Base-by-base conservation (phyloP, 805 yeast genomes). In the Myxozyma sirexii region DNA sequence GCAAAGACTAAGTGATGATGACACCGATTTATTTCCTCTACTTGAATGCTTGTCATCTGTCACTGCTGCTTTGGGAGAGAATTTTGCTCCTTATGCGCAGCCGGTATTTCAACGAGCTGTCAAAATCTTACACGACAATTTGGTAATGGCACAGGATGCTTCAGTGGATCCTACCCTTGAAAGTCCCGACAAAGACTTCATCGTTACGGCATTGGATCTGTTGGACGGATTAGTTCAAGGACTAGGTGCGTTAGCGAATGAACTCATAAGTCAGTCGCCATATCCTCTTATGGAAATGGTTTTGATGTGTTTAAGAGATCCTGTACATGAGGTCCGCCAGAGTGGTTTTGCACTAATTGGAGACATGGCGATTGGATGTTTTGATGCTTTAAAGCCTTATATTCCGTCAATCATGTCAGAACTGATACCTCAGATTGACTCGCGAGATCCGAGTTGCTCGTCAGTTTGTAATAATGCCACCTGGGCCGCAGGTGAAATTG, bases 221-320 rank as follows among this genome's bases (percentile, higher is more conserved):
- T 81, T 94, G 31, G 98, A 93, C 73, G 99, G 99, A 2, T 76
- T 94, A 56, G 86, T 91, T 23, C 98, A 93, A 75, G 98, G 97
- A 0, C 79, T 94, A 57, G 88, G 88, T 13, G 67, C 70, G 24
- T 76, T 76, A 52, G 70, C 74, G 57, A 64, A 68, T 8, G 63
- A 56, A 10, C 52, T 60, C 12, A 49, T 64, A 6, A 17, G 29
- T 7, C 52, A 47, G 17, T 49, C 65, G 23, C 54, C 59, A 8
- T 72, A 72, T 2, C 70, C 76, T 1, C 70, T 92, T 57, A 79
- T 89, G 76, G 84, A 82, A 38, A 75, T 91, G 50, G 70, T 92
- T 57, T 68, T 88, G 31, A 78, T 82, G 47, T 87, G 96, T 70
- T 80, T 90, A 64, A 87, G 85, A 64, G 96, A 90, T 71, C 81